Base-by-base conservation (phyloP, 371 early-diverging fungal genomes). In the Mortierella sp. region DNA sequence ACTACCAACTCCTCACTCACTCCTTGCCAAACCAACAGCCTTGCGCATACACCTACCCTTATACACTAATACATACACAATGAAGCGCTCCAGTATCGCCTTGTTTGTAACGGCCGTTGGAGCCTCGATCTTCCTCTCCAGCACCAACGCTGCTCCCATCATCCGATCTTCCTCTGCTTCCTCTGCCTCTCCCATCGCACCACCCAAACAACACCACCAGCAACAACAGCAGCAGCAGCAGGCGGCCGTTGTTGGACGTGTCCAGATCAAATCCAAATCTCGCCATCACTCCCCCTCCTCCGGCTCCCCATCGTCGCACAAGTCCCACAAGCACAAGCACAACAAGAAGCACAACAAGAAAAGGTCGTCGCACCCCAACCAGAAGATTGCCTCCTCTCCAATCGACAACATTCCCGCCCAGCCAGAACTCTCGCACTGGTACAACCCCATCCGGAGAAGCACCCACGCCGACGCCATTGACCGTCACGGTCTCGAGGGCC, bases 91-190 rank as follows among this genome's bases (percentile, higher is more conserved):
- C 13, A 45, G 52, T 19, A 34, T 80, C 53, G 50, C 50, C 4
- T n/a, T 80, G 16, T 43, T 80, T 29, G 22, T 52, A 4, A 29
- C 80, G 5, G 10, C 66, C 40, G n/a, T 79, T 50, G 70, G 76
- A 37, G 73, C 66, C 43, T 55, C 65, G n/a, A 19, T 80, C 65
- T 4, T 66, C 65, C 39, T 26, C 55, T 68, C 47, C 67, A 68
- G 39, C 66, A 31, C 66, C 10, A 66, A 79, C 2, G 79, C 79
- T 11, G 73, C 67, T 7, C 79, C 75, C 3, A 16, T 77, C 40
- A 45, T 58, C 41, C 72, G 19, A 16, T 47, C 16, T 22, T 68
- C 66, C 37, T 63, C 14, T 34, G 58, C 66, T 40, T 31, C 0
- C 68, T 66, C 40, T 5, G 7, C 45, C 7, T 39, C 66, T 44